Evolutionary conservation across 352 stramenopile genomes (phyloP).

Genomic region (Globisporangium carolinianum): DNA sequence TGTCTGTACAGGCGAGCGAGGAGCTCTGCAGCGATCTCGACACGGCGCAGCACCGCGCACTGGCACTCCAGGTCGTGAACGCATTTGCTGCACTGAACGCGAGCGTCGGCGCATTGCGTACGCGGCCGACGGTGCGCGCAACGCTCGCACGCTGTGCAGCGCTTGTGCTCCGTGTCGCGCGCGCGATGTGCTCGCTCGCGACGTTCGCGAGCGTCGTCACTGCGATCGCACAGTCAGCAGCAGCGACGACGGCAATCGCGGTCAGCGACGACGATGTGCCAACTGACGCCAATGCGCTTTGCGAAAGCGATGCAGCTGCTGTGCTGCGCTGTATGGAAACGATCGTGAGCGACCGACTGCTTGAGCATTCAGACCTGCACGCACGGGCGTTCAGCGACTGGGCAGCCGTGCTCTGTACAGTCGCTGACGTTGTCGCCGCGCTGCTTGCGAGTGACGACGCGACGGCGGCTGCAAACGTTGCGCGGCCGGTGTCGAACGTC

Average conservation of each 20-base stretch:
- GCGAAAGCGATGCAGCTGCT: not conserved
- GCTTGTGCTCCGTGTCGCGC: conserved; percentile 25
- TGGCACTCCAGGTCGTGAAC: conserved; percentile 30
- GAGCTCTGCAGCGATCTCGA: conserved; percentile 25
- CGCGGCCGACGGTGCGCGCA: conserved; percentile 5
- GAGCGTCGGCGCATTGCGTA: conserved; percentile 3
- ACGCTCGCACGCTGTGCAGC: conserved; percentile 21
- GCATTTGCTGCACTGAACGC: conserved; percentile 31
- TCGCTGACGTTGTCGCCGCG: conserved; percentile 23
- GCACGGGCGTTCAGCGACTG: conserved; percentile 43
- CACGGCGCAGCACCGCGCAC: conserved; percentile 23
- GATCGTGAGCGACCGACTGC: conserved; percentile 28
- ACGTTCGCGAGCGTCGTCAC: conserved; percentile 27
- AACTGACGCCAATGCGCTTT: not conserved
- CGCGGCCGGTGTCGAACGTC: conserved; percentile 5
- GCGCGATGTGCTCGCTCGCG: conserved; percentile 27
- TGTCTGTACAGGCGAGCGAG: conserved; percentile 12
- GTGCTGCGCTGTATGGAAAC: conserved; percentile 27
- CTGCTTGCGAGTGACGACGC: not conserved
- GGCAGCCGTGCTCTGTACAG: conserved; percentile 27
- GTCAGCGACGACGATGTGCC: not conserved
- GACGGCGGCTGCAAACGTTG: not conserved
- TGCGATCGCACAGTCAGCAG: conserved; percentile 1
- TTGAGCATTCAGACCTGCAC: conserved; percentile 44
- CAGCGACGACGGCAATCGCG: not conserved